Evolutionary conservation across 148 eudicot genomes (phyloP).

Genomic region (Spergularia bocconei): DNA sequence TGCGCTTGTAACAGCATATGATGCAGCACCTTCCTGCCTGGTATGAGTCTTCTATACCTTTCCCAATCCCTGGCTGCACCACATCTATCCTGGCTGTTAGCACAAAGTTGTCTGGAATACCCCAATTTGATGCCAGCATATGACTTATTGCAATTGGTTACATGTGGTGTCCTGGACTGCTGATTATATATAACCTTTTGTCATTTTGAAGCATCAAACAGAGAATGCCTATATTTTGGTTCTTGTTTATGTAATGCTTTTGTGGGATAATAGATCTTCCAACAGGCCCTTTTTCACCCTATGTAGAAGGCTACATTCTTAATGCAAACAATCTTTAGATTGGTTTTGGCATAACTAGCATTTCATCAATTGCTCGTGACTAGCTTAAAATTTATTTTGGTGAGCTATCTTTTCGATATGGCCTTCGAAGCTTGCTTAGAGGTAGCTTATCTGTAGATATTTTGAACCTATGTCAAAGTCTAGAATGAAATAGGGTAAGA

Average conservation of each 20-base stretch:
- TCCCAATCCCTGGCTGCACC: background rate
- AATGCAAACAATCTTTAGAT: too few species aligned
- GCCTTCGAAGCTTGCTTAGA: background rate
- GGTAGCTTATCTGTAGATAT: background rate
- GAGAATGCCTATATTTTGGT: background rate
- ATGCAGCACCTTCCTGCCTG: background rate
- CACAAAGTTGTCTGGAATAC: background rate
- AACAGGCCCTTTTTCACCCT: background rate
- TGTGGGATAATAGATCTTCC: too few species aligned
- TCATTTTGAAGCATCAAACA: background rate
- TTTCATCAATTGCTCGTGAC: background rate
- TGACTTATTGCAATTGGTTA: background rate
- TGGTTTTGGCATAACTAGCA: too few species aligned
- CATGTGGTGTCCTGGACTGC: background rate
- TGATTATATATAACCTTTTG: background rate
- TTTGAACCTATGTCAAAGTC: background rate
- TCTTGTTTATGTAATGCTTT: background rate
- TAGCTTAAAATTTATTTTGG: background rate
- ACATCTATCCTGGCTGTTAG: background rate
- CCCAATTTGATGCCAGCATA: too few species aligned
- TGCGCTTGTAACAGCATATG: background rate
- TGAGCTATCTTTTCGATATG: background rate
- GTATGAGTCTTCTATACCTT: conserved; percentile 3
- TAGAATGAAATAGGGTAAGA: too few species aligned
- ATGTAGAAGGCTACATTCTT: background rate